A percentile compares a stretch with the other conserved stretches of the same genome.
Conservation (phyloP, 805 yeast species). For the Pichia ethanolica region DNA sequence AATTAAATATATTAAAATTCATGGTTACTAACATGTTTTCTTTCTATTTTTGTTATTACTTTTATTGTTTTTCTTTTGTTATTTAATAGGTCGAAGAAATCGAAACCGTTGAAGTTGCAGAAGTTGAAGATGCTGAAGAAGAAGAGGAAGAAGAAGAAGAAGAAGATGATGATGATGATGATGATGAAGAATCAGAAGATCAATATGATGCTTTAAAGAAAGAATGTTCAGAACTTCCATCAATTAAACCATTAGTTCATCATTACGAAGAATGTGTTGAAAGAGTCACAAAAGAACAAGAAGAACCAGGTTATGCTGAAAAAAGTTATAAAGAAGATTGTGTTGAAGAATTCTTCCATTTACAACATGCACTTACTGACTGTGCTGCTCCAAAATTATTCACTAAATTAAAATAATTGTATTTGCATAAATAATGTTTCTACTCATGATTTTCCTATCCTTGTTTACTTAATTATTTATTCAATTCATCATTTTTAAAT, state of each 20-base stretch:
- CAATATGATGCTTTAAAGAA: conserved; percentile 56
- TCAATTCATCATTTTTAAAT: no score
- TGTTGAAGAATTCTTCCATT: conserved; percentile 96
- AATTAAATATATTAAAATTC: no score
- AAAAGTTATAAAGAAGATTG: conserved; percentile 90
- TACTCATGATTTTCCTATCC: not conserved
- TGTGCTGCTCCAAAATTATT: conserved; percentile 88
- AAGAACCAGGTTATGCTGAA: conserved; percentile 77
- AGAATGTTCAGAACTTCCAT: conserved; percentile 61
- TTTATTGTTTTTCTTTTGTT: not conserved
- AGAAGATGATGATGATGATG: conserved; percentile 34
- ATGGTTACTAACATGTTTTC: conserved; percentile 3
- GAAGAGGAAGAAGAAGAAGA: conserved; percentile 35
- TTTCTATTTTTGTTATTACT: no score
- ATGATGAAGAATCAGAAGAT: conserved; percentile 58
- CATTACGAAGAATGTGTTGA: conserved; percentile 93
- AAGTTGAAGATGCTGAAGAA: conserved; percentile 56
- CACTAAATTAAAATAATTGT: conserved; percentile 65
- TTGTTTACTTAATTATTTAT: not conserved
- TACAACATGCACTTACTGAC: conserved; percentile 87
- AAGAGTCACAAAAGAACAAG: conserved; percentile 83
- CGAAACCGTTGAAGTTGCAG: conserved; percentile 39
- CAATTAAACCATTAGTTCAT: conserved; percentile 69
- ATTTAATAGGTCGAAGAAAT: conserved; percentile 25
- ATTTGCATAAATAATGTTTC: not conserved